Percentiles rank a stretch among this genome's conserved stretches.
These are phyloP conservation scores for Tolypocladium nubicola DNA, from an alignment of 2,329 filamentous ascomycete species.

Conservation along the genomic window DNA sequence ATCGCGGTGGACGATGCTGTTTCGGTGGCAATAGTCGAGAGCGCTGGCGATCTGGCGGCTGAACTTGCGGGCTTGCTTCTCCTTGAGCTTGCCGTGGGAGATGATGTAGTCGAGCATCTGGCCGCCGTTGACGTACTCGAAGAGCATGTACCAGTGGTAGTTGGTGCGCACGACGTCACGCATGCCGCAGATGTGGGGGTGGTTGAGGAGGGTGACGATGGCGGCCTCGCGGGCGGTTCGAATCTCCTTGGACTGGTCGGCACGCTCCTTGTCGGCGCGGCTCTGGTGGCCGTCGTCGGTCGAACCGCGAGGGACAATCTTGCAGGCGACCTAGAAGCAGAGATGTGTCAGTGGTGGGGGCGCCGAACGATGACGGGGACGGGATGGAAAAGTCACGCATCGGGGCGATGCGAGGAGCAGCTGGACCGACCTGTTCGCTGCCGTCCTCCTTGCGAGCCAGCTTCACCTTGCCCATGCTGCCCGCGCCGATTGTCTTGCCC, in stretches of 20 bases:
- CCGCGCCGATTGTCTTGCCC: slow-evolving; percentile 92
- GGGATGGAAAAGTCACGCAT: not conserved
- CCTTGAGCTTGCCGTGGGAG: slow-evolving; percentile 91
- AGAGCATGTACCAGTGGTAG: slow-evolving; percentile 99
- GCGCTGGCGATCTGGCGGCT: slow-evolving; percentile 94
- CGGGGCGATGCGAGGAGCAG: not conserved
- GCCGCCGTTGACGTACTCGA: slow-evolving; percentile 96
- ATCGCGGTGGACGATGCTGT: slow-evolving; percentile 96
- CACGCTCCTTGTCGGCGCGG: slow-evolving; percentile 68
- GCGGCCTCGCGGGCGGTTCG: slow-evolving; percentile 90
- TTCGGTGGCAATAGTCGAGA: slow-evolving; percentile 92
- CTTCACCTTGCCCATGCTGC: slow-evolving; percentile 99
- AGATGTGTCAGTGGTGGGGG: slow-evolving; percentile 1
- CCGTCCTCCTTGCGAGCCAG: slow-evolving; percentile 83
- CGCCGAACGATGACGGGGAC: not conserved
- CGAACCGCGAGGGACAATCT: slow-evolving; percentile 87
- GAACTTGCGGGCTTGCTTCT: slow-evolving; percentile 97
- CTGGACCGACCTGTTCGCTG: slow-evolving; percentile 66
- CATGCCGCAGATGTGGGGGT: slow-evolving; percentile 93
- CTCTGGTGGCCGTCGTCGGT: slow-evolving; percentile 72
- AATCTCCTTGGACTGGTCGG: slow-evolving; percentile 94
- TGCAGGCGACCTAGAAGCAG: slow-evolving; percentile 64
- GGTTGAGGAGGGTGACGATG: slow-evolving; percentile 87
- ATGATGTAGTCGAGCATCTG: slow-evolving; percentile 99
- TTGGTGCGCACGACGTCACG: slow-evolving; percentile 91